Base-by-base conservation (phyloP, 805 yeast genomes). In the Hyphopichia homilentoma region DNA sequence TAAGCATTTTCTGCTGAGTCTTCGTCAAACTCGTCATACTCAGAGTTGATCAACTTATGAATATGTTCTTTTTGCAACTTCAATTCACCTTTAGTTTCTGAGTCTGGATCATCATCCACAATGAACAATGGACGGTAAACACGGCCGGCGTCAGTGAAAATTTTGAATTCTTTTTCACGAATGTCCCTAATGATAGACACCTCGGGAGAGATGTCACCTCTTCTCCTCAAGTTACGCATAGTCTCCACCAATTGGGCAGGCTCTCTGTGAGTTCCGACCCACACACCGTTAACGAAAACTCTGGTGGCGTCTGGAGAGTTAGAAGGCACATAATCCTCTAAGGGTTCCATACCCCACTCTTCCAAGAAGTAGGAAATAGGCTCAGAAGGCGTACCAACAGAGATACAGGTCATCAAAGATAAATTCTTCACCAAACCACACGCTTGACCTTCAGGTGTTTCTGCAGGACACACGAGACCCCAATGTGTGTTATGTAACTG, bases 391-490 rank as follows among this genome's bases (percentile, higher is more conserved):
- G 96, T 77, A 59, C 99, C 98, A 43, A 93, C 98, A 17, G 98
- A 90, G 32, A 93, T 88, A 71, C 97, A 88, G 1, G 97, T 79
- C 97, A 93, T 89, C 46, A 93, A 69, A 1, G 97, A 89, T 57
- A 93, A 71, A 63, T 93, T 93, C 70, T 93, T 93, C 34, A 93
- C 98, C 61, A 93, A 73, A 55, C 99, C 99, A 84, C 99, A 93
- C 21, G 99, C 98, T 69, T 93, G 99, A 55, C 99, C 99, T 71
- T 93, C 99, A 3, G 99, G 99, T 12, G 99, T 93, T 65, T 93
- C 99, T 16, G 99, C 99, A 32, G 99, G 99, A 68, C 99, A 93
- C 27, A 93, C 97, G 50, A 93, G 75, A 54, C 99, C 99, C 99
- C 99, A 93, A 67, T 93, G 99, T 19, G 98, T 93, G 61, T 93